These are phyloP conservation scores for Escallonia rubra DNA, from an alignment of 129 eudicot genomes.

Conservation along the genomic window DNA sequence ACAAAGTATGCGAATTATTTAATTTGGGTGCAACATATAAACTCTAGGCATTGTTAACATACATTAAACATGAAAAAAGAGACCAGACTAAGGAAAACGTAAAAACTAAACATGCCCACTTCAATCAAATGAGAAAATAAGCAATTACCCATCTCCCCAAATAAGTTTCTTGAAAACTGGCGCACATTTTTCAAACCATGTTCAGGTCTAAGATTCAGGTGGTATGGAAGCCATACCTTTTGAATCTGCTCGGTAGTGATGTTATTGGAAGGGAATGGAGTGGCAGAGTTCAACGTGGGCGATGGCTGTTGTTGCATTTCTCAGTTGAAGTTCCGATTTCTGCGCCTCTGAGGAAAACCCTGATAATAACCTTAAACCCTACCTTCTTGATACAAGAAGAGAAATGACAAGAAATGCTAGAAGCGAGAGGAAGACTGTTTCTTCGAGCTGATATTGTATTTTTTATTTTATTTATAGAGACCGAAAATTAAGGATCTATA, in stretches of 20 bases:
- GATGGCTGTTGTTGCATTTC: conserved; percentile 58
- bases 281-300: conserved; percentile 24
- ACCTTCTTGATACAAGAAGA: not conserved
- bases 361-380: conserved; percentile 12
- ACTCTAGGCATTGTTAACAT: not conserved
- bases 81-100: too few relatives aligned
- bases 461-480: too few relatives aligned
- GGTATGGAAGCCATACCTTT: conserved; percentile 36
- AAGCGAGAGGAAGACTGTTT: too few relatives aligned
- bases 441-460: too few relatives aligned
- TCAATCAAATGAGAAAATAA: not conserved
- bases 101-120: too few relatives aligned
- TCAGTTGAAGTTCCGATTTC: not conserved
- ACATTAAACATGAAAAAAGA: not conserved
- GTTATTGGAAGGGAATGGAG: conserved; percentile 30
- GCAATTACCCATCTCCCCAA: not conserved
- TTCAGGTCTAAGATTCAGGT: not conserved
- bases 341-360: not conserved
- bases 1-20: not conserved
- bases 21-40: not conserved
- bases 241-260: conserved; percentile 82
- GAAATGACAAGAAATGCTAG: too few relatives aligned
- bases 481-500: too few relatives aligned
- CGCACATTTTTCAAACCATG: not conserved
- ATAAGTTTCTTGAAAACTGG: not conserved